Percentiles rank a stretch among this genome's conserved stretches.
These are phyloP conservation scores for Euphorbia pulcherrima DNA, from an alignment of 345 rosid genomes.

Conservation along the genomic window DNA sequence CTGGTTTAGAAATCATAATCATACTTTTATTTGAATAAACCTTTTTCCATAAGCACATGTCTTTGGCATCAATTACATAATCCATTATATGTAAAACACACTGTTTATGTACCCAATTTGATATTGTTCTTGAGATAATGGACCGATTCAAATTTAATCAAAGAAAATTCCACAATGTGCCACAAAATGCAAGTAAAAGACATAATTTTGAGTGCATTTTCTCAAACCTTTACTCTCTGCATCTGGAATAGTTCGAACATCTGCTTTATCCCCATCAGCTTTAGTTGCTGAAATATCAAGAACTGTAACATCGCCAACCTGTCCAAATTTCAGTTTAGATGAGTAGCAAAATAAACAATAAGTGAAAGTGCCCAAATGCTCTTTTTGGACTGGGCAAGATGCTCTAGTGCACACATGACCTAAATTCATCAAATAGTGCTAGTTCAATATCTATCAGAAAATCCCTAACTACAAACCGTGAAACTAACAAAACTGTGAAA, in stretches of 20 bases:
- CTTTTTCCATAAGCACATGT: background rate
- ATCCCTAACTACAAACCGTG: background rate
- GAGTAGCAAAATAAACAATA: background rate
- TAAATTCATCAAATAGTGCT: background rate
- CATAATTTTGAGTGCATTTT: slow-evolving; percentile 11
- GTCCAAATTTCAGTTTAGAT: slow-evolving; percentile 24
- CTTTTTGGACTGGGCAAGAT: background rate
- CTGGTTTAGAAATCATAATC: background rate
- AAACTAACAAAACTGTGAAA: background rate
- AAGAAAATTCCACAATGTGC: background rate
- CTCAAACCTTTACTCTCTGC: slow-evolving; percentile 84
- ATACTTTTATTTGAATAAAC: background rate
- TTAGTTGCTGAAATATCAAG: slow-evolving; percentile 82
- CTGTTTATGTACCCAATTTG: background rate
- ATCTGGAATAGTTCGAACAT: slow-evolving; percentile 62
- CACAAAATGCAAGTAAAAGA: background rate
- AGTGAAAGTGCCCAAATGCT: background rate
- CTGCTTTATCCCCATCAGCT: slow-evolving; percentile 50
- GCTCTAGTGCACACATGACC: background rate
- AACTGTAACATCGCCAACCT: slow-evolving; percentile 84
- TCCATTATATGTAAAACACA: background rate
- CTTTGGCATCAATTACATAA: background rate
- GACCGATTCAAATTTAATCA: background rate
- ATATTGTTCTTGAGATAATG: background rate
- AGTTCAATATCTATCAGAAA: background rate